Percentiles rank a stretch among this genome's conserved stretches.
These are phyloP conservation scores for Mariannaea sp. DNA, from an alignment of 2,329 filamentous ascomycete species.

Conservation along the genomic window DNA sequence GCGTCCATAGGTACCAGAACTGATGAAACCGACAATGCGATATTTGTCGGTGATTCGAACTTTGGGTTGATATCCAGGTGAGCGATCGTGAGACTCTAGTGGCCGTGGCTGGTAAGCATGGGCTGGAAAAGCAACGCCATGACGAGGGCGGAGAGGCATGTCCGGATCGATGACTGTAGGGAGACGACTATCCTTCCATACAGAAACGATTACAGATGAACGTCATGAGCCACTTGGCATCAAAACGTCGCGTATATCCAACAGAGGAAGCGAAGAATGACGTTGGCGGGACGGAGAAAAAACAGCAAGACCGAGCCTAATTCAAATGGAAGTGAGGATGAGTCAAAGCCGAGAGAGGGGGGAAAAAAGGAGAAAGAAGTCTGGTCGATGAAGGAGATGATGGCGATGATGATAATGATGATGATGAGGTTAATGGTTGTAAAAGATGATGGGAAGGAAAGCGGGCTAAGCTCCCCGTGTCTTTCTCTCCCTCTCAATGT, in stretches of 20 bases:
- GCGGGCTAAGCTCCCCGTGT: too few species aligned
- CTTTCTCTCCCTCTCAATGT: not conserved
- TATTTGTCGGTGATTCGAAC: constrained; percentile 91
- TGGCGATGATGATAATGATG: too few species aligned
- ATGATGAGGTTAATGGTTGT: too few species aligned
- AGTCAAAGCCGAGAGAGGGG: too few species aligned
- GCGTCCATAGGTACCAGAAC: constrained; percentile 94
- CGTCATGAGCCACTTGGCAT: constrained; percentile 19
- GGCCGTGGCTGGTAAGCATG: constrained; percentile 41
- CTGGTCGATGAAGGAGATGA: not conserved
- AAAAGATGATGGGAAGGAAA: not conserved
- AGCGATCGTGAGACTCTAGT: constrained; percentile 59
- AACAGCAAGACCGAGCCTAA: constrained; percentile 4
- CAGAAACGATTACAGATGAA: not conserved
- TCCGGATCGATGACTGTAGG: constrained; percentile 7
- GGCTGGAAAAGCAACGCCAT: constrained; percentile 36
- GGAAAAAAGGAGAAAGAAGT: not conserved
- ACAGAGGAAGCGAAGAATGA: not conserved
- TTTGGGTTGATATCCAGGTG: constrained; percentile 70
- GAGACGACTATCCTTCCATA: not conserved
- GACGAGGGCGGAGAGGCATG: constrained; percentile 45
- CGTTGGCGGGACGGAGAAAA: not conserved
- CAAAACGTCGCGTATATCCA: not conserved
- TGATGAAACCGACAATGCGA: constrained; percentile 97
- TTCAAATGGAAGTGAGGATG: too few species aligned